Evolutionary conservation across 768 basidiomycete genomes (phyloP).

Genomic region (Tricholoma saponaceum): DNA sequence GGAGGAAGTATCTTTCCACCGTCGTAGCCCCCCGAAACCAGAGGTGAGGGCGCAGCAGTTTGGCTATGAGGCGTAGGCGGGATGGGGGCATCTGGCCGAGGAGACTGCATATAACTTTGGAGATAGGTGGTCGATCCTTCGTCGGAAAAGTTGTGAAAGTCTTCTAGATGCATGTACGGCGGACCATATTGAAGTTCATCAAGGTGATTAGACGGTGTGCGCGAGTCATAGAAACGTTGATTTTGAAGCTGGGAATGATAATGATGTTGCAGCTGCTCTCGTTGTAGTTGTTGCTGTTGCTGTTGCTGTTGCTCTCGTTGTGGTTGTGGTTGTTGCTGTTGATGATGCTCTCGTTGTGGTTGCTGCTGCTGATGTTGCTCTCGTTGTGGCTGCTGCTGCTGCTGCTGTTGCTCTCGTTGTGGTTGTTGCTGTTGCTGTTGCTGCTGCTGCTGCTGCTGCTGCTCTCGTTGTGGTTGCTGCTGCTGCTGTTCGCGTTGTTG

Average conservation of each 20-base stretch:
- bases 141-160: constrained; percentile 54
- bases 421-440: constrained; percentile 9
- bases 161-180: constrained; percentile 47
- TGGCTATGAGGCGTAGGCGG: constrained; percentile 78
- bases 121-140: constrained; percentile 58
- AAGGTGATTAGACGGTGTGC: constrained; percentile 7
- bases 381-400: constrained; percentile 2
- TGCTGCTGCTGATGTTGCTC: too few relatives aligned
- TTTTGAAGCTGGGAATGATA: constrained; percentile 14
- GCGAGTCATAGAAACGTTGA: constrained; percentile 15
- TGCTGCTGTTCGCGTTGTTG: neutral
- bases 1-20: constrained; percentile 33
- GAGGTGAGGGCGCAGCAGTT: constrained; percentile 68
- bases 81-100: constrained; percentile 70
- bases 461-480: constrained; percentile 2
- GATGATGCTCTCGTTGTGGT: too few relatives aligned
- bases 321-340: constrained; percentile 9
- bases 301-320: neutral
- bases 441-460: too few relatives aligned
- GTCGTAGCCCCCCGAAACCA: constrained; percentile 48
- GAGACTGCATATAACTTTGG: constrained; percentile 52
- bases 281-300: constrained; percentile 7
- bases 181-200: constrained; percentile 29
- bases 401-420: neutral
- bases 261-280: constrained; percentile 6